These are phyloP conservation scores for Cercospora beticola DNA, from an alignment of 2,329 filamentous ascomycete genomes.

Conservation along the genomic window DNA sequence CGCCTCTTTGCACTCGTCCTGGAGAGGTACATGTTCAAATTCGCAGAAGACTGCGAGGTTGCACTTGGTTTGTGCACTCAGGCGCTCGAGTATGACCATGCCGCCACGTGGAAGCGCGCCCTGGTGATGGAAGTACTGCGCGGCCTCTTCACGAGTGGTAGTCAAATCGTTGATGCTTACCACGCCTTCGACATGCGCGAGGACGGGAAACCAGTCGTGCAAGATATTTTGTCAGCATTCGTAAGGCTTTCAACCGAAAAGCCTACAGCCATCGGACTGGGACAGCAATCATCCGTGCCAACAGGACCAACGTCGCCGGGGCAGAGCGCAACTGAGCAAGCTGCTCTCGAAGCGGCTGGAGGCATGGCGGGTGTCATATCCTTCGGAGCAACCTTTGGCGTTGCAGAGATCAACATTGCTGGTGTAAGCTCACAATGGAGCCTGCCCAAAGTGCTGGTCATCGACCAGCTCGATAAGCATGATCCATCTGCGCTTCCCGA, in stretches of 20 bases:
- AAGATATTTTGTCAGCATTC: slow-evolving; percentile 80
- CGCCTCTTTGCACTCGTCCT: slow-evolving; percentile 81
- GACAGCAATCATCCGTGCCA: slow-evolving; percentile 83
- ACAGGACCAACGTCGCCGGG: slow-evolving; percentile 57
- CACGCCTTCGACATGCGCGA: slow-evolving; percentile 72
- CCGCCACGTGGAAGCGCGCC: slow-evolving; percentile 78
- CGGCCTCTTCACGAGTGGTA: slow-evolving; percentile 78
- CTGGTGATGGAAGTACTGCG: slow-evolving; percentile 90
- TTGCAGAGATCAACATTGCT: slow-evolving; percentile 63
- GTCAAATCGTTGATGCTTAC: slow-evolving; percentile 76
- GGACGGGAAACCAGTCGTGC: slow-evolving; percentile 72
- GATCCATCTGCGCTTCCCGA: slow-evolving; percentile 82
- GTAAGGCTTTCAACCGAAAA: slow-evolving; percentile 93
- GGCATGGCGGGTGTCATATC: slow-evolving; percentile 86
- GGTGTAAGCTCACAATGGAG: slow-evolving; percentile 94
- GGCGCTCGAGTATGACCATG: slow-evolving; percentile 79
- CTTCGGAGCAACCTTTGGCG: slow-evolving; percentile 57
- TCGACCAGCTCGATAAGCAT: slow-evolving; percentile 91
- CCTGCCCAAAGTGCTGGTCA: slow-evolving; percentile 77
- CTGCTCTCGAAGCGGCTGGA: slow-evolving; percentile 77
- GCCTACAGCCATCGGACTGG: slow-evolving; percentile 81
- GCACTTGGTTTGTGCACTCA: slow-evolving; percentile 79
- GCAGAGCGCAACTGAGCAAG: slow-evolving; percentile 69
- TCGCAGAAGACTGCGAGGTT: slow-evolving; percentile 78
- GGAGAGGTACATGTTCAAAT: slow-evolving; percentile 70